Base-by-base conservation (phyloP, 768 basidiomycete genomes). In the Cystoderma amianthinum region DNA sequence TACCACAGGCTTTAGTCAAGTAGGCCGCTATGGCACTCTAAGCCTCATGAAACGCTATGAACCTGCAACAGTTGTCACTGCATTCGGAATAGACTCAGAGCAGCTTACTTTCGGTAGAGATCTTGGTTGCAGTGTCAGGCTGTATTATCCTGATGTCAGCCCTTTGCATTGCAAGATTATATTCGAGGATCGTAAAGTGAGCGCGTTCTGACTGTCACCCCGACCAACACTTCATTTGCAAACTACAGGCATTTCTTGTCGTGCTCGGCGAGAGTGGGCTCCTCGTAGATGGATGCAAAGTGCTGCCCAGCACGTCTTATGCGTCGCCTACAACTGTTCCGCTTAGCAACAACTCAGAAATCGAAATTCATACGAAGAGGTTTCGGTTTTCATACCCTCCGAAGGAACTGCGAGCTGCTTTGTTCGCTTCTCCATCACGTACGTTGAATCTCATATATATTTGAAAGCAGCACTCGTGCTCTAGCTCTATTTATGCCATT, bases 371-470 rank as follows among this genome's bases (percentile, higher is more conserved):
- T 53, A 70, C 68, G 33, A 87, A 86, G 50, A 68, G 74, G 4
- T 88, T 88, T 55, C 62, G 67, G n/a, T 87, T 86, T 56, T 67
- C 68, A 3, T 87, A 87, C 51, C 85, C 85, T 2, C 83, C 85
- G 4, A 85, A 85, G 53, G 78, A 83, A 34, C 61, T 82, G 21
- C 76, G 84, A 17, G 62, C 72, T 12, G 60, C 64, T 3, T 60
- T 75, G 17, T 66, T 73, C 28, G 66, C 71, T 5, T 74, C 76
- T 1, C 79, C 79, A 20, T 54, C 67, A 36, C 68, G 69, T 66
- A 46, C 38, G 67, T 65, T 35, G 48, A 46, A 39, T 52, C 23
- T 36, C 37, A 17, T 45, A 44, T 12, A 18, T 34, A 36, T 12
- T 19, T 20, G n/a, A n/a, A n/a, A n/a, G n/a, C n/a, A n/a, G n/a